Percentiles rank a stretch among this genome's conserved stretches.
Evolutionary conservation across 441 rosid genomes (phyloP).

Genomic region (Gossypium laxum): DNA sequence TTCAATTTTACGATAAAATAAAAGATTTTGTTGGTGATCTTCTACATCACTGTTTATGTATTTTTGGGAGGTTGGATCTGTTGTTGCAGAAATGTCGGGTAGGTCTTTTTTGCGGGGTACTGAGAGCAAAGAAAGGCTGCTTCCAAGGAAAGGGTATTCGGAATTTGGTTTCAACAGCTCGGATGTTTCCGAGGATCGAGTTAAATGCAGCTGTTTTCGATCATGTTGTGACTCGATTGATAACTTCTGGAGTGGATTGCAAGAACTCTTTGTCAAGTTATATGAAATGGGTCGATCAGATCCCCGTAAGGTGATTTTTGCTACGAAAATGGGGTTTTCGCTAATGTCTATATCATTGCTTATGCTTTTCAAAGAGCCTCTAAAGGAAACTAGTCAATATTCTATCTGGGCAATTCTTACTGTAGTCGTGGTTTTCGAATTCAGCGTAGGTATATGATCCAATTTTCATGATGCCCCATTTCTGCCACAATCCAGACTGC

Average conservation of each 20-base stretch:
- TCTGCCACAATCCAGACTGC: neutral
- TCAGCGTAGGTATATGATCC: conserved; percentile 55
- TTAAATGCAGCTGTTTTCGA: conserved; percentile 35
- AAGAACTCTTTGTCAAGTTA: conserved; percentile 21
- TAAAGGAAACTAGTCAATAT: conserved; percentile 43
- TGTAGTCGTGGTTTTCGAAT: conserved; percentile 81
- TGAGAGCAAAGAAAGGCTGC: conserved; percentile 43
- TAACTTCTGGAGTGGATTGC: conserved; percentile 28
- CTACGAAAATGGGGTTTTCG: conserved; percentile 69
- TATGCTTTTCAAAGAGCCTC: conserved; percentile 55
- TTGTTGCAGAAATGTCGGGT: conserved; percentile 29
- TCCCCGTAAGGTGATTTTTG: conserved; percentile 58
- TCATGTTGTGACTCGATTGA: conserved; percentile 33
- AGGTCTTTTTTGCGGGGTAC: conserved; percentile 32
- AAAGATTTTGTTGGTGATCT: neutral
- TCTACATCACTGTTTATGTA: neutral
- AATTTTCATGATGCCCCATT: neutral
- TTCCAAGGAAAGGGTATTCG: conserved; percentile 37
- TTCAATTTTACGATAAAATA: neutral
- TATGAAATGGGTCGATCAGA: conserved; percentile 73
- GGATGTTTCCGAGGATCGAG: conserved; percentile 21
- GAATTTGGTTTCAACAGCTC: conserved; percentile 40
- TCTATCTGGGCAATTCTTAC: conserved; percentile 88
- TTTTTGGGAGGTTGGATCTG: neutral
- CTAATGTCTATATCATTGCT: conserved; percentile 48